Evolutionary conservation across 805 yeast species (phyloP).

Genomic region (Teunomyces atbi): DNA sequence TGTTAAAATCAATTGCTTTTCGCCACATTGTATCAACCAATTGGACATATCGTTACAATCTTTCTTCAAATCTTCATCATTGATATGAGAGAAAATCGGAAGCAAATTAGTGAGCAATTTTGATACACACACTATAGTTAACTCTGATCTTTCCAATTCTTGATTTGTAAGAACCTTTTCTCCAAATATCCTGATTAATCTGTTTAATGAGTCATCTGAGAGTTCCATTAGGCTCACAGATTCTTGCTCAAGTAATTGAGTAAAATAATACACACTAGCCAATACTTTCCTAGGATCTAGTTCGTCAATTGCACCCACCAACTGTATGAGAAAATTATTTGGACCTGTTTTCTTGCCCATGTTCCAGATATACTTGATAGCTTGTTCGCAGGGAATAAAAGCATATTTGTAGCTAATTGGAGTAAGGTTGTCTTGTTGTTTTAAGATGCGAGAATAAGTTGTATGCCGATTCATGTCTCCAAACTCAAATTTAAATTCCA

Average conservation of each 20-base stretch:
- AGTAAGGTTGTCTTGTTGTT: background rate
- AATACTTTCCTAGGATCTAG: slow-evolving; percentile 4
- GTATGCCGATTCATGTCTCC: background rate
- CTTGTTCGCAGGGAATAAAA: background rate
- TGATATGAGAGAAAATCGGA: slow-evolving; percentile 23
- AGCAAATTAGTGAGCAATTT: slow-evolving; percentile 24
- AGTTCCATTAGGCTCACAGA: background rate
- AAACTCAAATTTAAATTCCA: background rate
- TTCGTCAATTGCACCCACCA: background rate
- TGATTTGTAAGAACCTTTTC: slow-evolving; percentile 27
- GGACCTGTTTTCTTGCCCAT: background rate
- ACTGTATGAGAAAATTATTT: background rate
- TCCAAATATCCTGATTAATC: slow-evolving; percentile 28
- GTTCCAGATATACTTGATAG: background rate
- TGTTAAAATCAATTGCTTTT: slow-evolving; percentile 41
- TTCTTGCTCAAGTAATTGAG: background rate
- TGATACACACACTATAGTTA: slow-evolving; percentile 33
- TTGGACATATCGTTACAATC: slow-evolving; percentile 49
- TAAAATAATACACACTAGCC: slow-evolving; percentile 4
- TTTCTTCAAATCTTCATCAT: slow-evolving; percentile 23
- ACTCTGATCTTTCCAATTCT: slow-evolving; percentile 39
- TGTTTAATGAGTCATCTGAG: slow-evolving; percentile 7
- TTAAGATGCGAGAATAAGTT: background rate
- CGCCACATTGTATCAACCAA: slow-evolving; percentile 43
- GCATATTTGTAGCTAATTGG: background rate